A percentile compares a stretch with the other conserved stretches of the same genome.
Evolutionary conservation across 202 grass and related monocot genomes (phyloP).

Genomic region (Panicum hallii): DNA sequence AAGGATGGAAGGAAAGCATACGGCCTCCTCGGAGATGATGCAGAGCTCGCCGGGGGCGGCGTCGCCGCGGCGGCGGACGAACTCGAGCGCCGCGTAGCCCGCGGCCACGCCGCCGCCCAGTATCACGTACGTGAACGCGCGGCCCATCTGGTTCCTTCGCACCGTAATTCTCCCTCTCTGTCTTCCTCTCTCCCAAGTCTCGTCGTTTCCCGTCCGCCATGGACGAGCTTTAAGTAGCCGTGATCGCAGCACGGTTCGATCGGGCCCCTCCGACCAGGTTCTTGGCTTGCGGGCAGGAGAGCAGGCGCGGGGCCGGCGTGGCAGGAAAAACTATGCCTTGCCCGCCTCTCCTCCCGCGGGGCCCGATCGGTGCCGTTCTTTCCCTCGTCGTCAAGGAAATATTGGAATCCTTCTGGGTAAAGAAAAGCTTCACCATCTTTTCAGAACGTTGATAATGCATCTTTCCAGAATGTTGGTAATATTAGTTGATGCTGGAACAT

Average conservation of each 20-base stretch:
- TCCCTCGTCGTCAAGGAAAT: constrained; percentile 37
- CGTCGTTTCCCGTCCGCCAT: neutral
- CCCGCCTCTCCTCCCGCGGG: constrained; percentile 14
- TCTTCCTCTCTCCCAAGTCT: neutral
- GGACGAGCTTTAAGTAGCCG: constrained; percentile 41
- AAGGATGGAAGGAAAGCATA: neutral
- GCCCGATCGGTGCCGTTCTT: constrained; percentile 41
- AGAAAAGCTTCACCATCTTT: neutral
- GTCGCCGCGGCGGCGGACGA: constrained; percentile 63
- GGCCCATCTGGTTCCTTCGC: constrained; percentile 54
- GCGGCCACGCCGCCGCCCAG: constrained; percentile 93
- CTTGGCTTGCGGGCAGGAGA: constrained; percentile 48
- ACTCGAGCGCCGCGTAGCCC: constrained; percentile 91
- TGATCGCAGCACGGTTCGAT: neutral
- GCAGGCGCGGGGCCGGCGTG: constrained; percentile 1
- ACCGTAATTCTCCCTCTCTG: neutral
- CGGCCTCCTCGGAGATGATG: constrained; percentile 93
- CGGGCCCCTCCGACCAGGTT: constrained; percentile 20
- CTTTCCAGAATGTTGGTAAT: too few relatives aligned
- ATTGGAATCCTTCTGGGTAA: constrained; percentile 30
- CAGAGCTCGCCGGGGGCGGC: constrained; percentile 71
- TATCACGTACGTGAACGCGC: constrained; percentile 78
- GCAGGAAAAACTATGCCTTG: constrained; percentile 42
- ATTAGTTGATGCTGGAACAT: too few relatives aligned
- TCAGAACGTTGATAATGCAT: neutral